Conservation (phyloP, 768 basidiomycete genomes). For the Hericium rajendrae region DNA sequence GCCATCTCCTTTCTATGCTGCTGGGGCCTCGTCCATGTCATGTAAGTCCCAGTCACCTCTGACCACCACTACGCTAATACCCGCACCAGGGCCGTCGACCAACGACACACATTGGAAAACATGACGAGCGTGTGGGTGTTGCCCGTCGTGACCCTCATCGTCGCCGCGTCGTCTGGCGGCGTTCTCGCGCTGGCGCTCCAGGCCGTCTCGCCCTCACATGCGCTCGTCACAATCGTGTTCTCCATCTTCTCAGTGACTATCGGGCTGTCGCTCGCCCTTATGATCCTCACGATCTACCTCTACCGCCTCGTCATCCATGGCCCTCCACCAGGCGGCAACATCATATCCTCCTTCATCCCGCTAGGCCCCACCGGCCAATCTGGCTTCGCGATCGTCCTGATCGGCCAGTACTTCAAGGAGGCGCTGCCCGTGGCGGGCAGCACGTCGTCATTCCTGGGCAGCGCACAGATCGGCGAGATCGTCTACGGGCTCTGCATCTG, state of each 20-base stretch:
- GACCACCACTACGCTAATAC: neutral
- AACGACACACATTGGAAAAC: slow-evolving; percentile 42
- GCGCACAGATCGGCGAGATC: slow-evolving; percentile 25
- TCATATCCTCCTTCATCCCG: slow-evolving; percentile 62
- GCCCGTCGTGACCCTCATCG: slow-evolving; percentile 65
- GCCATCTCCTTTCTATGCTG: slow-evolving; percentile 46
- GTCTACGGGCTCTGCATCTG: slow-evolving; percentile 40
- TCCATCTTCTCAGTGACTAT: slow-evolving; percentile 47
- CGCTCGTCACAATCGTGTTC: slow-evolving; percentile 44
- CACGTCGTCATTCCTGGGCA: slow-evolving; percentile 27
- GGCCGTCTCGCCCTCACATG: slow-evolving; percentile 33
- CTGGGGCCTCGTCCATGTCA: slow-evolving; percentile 53
- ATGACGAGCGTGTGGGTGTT: slow-evolving; percentile 66
- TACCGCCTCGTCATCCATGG: slow-evolving; percentile 49
- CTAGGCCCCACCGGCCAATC: slow-evolving; percentile 67
- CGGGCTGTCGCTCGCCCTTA: slow-evolving; percentile 50
- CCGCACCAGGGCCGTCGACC: slow-evolving; percentile 16
- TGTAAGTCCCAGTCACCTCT: slow-evolving; percentile 33
- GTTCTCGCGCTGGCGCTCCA: slow-evolving; percentile 43
- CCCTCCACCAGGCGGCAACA: slow-evolving; percentile 34
- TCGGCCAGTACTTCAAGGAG: slow-evolving; percentile 38
- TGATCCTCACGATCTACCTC: slow-evolving; percentile 60
- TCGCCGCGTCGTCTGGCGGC: slow-evolving; percentile 59
- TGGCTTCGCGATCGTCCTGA: slow-evolving; percentile 44
- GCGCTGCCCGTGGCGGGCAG: slow-evolving; percentile 27